Percentiles rank a stretch among this genome's conserved stretches.
These are phyloP conservation scores for Leucogyrophana mollusca DNA, from an alignment of 768 basidiomycete species.

Conservation along the genomic window DNA sequence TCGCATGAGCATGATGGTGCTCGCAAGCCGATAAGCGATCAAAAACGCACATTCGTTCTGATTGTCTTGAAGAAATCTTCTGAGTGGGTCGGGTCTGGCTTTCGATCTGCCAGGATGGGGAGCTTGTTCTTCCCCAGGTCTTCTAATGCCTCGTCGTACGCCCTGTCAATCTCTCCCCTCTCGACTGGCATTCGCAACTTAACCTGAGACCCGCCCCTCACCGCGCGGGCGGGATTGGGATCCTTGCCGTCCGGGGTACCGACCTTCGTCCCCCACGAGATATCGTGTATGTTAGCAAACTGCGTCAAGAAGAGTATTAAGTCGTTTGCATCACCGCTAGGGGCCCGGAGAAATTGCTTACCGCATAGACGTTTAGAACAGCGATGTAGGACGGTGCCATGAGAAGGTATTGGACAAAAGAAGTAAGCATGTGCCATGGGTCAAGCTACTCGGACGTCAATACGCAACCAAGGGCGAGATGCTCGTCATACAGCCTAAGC, in stretches of 20 bases:
- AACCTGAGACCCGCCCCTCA: conserved; percentile 73
- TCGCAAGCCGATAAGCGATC: neutral
- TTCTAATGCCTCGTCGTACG: conserved; percentile 89
- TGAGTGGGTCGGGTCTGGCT: conserved; percentile 63
- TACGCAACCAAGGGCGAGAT: conserved; percentile 6
- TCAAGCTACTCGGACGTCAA: conserved; percentile 59
- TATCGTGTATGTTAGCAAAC: conserved; percentile 89
- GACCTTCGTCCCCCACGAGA: conserved; percentile 96
- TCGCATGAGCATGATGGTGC: conserved; percentile 12
- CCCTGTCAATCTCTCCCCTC: conserved; percentile 84
- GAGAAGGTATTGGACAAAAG: conserved; percentile 86
- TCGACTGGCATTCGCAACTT: conserved; percentile 84
- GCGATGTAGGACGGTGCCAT: conserved; percentile 94
- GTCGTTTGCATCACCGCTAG: conserved; percentile 2
- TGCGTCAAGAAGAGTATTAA: conserved; percentile 21
- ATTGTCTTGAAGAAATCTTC: conserved; percentile 90
- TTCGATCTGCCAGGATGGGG: conserved; percentile 67
- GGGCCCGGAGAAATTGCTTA: conserved; percentile 29
- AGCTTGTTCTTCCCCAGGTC: conserved; percentile 79
- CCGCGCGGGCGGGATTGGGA: conserved; percentile 74
- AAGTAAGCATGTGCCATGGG: conserved; percentile 98
- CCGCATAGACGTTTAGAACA: conserved; percentile 89
- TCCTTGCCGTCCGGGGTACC: conserved; percentile 85
- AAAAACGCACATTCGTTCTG: conserved; percentile 69
- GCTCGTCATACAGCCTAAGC: conserved; percentile 1